Evolutionary conservation across 106 monocot species (phyloP).

Genomic region (Phalaenopsis equestris): DNA sequence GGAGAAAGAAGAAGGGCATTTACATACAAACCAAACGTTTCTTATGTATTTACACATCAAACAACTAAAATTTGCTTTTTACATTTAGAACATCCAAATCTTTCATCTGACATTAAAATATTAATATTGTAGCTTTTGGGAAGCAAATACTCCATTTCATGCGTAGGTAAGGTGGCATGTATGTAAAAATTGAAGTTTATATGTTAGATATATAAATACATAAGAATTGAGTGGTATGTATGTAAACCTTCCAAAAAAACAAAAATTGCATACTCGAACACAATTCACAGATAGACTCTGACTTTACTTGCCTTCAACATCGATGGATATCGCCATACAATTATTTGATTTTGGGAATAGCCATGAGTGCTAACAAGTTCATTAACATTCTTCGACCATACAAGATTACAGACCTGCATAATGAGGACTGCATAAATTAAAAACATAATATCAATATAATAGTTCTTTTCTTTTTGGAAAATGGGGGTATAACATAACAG

Average conservation of each 20-base stretch:
- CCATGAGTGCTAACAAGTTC: conserved; percentile 98
- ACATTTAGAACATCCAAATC: too few species aligned
- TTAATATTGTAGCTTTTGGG: too few species aligned
- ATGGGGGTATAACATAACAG: not conserved
- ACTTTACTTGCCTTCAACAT: conserved; percentile 70
- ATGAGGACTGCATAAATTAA: conserved; percentile 2
- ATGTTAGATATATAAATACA: too few species aligned
- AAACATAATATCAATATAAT: not conserved
- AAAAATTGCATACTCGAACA: too few species aligned
- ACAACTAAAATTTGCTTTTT: too few species aligned
- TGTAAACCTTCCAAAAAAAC: not conserved
- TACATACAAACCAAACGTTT: too few species aligned
- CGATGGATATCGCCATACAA: conserved; percentile 87
- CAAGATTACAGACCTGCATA: conserved; percentile 86
- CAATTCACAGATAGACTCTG: not conserved
- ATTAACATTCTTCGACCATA: conserved; percentile 98
- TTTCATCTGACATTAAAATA: too few species aligned
- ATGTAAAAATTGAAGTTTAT: too few species aligned
- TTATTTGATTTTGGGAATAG: conserved; percentile 96
- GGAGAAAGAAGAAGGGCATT: not conserved
- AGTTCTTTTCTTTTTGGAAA: not conserved
- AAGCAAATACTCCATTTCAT: too few species aligned
- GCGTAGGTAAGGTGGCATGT: too few species aligned
- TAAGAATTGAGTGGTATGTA: too few species aligned
- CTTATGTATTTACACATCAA: too few species aligned